Evolutionary conservation across 2,329 filamentous ascomycete species (phyloP).

Genomic region (Ceratocystis ficicola): DNA sequence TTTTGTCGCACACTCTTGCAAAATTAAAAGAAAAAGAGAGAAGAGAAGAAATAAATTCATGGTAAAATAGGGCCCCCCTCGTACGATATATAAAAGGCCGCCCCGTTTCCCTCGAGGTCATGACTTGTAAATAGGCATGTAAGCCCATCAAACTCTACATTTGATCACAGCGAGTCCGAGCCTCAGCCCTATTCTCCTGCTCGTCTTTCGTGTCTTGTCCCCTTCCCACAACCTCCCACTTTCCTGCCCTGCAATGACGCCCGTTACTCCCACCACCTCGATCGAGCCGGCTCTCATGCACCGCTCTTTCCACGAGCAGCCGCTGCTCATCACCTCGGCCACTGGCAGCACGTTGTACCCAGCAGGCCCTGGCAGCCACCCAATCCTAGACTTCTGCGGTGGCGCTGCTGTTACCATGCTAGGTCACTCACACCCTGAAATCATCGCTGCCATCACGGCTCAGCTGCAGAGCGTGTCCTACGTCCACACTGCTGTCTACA

Average conservation of each 20-base stretch:
- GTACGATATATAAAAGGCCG: slow-evolving; percentile 2
- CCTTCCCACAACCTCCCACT: neutral
- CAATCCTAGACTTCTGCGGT: slow-evolving; percentile 54
- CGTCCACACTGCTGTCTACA: slow-evolving; percentile 27
- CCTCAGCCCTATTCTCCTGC: neutral
- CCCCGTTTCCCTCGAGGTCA: neutral
- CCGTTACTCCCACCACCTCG: neutral
- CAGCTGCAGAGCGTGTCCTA: slow-evolving; percentile 38
- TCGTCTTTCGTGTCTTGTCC: neutral
- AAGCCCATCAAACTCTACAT: neutral
- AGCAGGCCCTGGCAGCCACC: neutral
- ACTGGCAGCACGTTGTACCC: neutral
- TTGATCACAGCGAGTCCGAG: neutral
- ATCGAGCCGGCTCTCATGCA: slow-evolving; percentile 11
- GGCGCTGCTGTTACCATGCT: slow-evolving; percentile 55
- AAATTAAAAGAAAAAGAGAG: neutral
- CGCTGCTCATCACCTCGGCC: slow-evolving; percentile 2
- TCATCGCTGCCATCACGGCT: slow-evolving; percentile 42
- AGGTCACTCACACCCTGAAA: slow-evolving; percentile 46
- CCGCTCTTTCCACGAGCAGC: slow-evolving; percentile 4
- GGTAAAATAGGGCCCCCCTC: neutral
- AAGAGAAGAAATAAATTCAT: neutral
- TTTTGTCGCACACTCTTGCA: neutral
- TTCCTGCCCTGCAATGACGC: neutral
- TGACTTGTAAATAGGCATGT: neutral